Percentiles rank a stretch among this genome's conserved stretches.
Evolutionary conservation across 73 alveolate species (phyloP).

Genomic region (Tetrahymena thermophila): DNA sequence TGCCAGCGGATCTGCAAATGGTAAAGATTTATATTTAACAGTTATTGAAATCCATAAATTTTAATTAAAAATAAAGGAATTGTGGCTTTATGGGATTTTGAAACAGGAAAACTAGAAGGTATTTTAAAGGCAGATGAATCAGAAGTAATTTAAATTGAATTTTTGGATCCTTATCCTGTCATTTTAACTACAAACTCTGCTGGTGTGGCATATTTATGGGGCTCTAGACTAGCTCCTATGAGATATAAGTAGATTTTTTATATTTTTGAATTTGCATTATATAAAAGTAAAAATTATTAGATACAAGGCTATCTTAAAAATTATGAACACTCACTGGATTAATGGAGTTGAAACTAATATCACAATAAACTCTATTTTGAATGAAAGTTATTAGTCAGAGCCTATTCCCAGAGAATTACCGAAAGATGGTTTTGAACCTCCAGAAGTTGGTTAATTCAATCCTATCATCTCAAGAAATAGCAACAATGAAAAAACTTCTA

Average conservation of each 20-base stretch:
- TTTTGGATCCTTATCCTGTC: conserved; percentile 84
- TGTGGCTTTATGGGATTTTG: conserved; percentile 94
- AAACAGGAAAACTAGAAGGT: conserved; percentile 85
- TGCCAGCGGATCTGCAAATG: conserved; percentile 92
- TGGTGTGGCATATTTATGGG: conserved; percentile 62
- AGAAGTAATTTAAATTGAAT: conserved; percentile 61
- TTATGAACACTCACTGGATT: conserved; percentile 49
- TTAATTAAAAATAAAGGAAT: not conserved
- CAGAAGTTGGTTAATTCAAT: not conserved
- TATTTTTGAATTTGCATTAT: not conserved
- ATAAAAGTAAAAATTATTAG: not conserved
- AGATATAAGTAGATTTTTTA: not conserved
- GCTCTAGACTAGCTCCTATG: conserved; percentile 37
- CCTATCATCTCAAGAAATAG: not conserved
- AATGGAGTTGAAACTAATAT: conserved; percentile 28
- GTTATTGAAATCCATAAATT: not conserved
- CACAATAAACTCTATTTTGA: conserved; percentile 31
- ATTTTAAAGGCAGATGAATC: conserved; percentile 62
- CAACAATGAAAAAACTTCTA: not conserved
- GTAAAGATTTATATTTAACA: conserved; percentile 1
- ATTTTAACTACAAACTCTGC: conserved; percentile 65
- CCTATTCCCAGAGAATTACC: conserved; percentile 27
- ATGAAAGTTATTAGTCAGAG: not conserved
- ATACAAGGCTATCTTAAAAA: conserved; percentile 44
- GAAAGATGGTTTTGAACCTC: not conserved